Percentiles rank a stretch among this genome's conserved stretches.
Evolutionary conservation across 202 grass and related monocot species (phyloP).

Genomic region (Panicum virgatum): DNA sequence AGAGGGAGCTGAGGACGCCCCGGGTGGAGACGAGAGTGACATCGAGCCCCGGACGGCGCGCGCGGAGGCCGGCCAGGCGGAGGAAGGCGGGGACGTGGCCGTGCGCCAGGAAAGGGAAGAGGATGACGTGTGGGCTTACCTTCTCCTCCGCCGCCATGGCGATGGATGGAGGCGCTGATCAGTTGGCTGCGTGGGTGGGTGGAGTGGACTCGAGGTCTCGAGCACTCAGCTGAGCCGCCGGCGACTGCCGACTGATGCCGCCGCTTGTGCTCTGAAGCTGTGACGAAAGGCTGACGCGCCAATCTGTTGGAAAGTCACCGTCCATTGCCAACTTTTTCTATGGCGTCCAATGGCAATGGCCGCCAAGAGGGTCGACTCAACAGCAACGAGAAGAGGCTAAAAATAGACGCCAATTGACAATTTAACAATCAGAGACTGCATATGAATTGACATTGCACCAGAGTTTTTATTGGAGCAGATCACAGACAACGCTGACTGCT

Average conservation of each 20-base stretch:
- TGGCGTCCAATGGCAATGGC: background rate
- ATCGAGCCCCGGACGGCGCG: conserved; percentile 27
- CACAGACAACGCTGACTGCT: no score
- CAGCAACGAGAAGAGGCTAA: background rate
- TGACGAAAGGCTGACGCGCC: background rate
- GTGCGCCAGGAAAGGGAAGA: conserved; percentile 66
- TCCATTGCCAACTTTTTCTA: background rate
- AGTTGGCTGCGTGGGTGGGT: background rate
- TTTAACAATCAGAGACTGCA: background rate
- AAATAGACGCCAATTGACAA: background rate
- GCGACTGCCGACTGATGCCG: background rate
- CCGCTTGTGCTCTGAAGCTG: background rate
- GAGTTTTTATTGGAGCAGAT: background rate
- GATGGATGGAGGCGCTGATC: background rate
- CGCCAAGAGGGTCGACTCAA: background rate
- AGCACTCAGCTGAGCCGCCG: background rate
- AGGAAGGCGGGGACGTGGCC: conserved; percentile 67
- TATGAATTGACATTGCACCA: background rate
- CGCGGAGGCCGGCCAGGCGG: conserved; percentile 55
- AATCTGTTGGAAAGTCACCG: background rate
- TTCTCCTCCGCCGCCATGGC: conserved; percentile 15
- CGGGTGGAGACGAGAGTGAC: conserved; percentile 58
- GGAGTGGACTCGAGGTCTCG: background rate
- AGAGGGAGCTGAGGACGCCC: conserved; percentile 26
- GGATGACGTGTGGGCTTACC: conserved; percentile 46